phyloP scores from a whole-genome alignment of 345 rosid genomes.

The Eutrema heterophyllum region DNA sequence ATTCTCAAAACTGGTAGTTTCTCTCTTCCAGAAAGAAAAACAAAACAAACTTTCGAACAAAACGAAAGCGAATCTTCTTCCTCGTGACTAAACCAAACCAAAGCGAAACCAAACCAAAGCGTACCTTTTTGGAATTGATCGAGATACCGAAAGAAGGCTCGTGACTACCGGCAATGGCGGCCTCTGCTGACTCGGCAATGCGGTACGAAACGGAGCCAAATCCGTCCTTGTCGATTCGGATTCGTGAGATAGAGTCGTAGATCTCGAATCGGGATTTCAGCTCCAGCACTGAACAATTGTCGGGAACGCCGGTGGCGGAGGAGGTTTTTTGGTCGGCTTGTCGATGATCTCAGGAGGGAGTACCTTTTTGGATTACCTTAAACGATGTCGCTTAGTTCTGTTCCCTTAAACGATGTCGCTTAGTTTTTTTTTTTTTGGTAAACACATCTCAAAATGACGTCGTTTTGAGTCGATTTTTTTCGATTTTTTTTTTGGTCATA shows the following conservation, averaged over 20 bases:
- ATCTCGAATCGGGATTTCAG: slow-evolving; percentile 90
- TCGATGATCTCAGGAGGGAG: too few species aligned
- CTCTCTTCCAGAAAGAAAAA: not conserved
- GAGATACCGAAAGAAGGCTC: slow-evolving; percentile 69
- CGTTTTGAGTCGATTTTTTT: too few species aligned
- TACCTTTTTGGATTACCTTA: too few species aligned
- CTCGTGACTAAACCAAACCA: not conserved
- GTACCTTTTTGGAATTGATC: slow-evolving; percentile 51
- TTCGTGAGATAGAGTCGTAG: slow-evolving; percentile 81
- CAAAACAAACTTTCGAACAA: not conserved
- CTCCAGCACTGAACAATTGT: slow-evolving; percentile 76
- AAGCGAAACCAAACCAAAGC: not conserved
- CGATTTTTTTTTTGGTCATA: too few species aligned
- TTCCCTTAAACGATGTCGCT: too few species aligned
- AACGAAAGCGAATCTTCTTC: slow-evolving; percentile 2
- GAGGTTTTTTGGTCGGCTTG: slow-evolving; percentile 36
- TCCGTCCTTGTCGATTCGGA: slow-evolving; percentile 64
- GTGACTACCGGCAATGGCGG: slow-evolving; percentile 68
- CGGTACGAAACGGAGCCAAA: slow-evolving; percentile 60
- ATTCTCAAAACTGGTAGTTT: not conserved
- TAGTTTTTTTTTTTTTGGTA: too few species aligned
- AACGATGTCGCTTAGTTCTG: too few species aligned
- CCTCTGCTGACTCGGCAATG: slow-evolving; percentile 65
- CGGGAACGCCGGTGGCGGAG: slow-evolving; percentile 61
- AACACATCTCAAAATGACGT: too few species aligned